Evolutionary conservation across 192 early-diverging fungal genomes (phyloP).

Genomic region (Geranomyces michiganensis): DNA sequence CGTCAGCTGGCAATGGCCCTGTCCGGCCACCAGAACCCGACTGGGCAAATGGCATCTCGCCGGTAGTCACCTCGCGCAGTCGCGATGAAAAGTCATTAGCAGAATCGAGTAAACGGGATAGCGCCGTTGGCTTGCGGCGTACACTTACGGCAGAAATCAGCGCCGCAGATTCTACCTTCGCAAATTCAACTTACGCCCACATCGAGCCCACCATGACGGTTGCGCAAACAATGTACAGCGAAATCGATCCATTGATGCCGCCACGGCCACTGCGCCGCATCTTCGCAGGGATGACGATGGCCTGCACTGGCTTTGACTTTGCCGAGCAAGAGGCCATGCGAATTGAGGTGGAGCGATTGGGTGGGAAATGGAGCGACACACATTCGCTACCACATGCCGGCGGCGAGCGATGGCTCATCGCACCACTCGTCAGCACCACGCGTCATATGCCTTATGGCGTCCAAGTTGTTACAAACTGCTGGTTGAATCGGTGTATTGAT

Average conservation of each 20-base stretch:
- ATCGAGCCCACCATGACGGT: not conserved
- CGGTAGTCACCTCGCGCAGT: too few species aligned
- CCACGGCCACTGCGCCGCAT: not conserved
- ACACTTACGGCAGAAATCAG: too few species aligned
- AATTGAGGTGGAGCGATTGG: not conserved
- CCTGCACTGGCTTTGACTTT: not conserved
- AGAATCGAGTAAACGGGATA: too few species aligned
- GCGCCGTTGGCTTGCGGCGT: too few species aligned
- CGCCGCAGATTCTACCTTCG: too few species aligned
- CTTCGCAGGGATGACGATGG: constrained; percentile 3
- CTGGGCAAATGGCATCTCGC: too few species aligned
- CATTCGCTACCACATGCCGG: not conserved
- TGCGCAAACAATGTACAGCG: not conserved
- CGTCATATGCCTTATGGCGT: constrained; percentile 7
- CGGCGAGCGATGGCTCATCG: constrained; percentile 8
- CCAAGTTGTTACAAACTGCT: constrained; percentile 60
- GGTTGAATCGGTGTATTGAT: constrained; percentile 62
- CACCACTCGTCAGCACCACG: not conserved
- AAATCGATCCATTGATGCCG: too few species aligned
- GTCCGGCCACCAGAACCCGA: too few species aligned
- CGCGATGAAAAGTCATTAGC: too few species aligned
- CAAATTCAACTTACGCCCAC: too few species aligned
- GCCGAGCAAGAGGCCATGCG: not conserved
- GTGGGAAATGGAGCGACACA: not conserved
- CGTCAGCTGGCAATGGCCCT: too few species aligned